Evolutionary conservation across 441 rosid genomes (phyloP), one percentile per base, ranked within the genome.

Genomic region (Omphalea diandra): DNA sequence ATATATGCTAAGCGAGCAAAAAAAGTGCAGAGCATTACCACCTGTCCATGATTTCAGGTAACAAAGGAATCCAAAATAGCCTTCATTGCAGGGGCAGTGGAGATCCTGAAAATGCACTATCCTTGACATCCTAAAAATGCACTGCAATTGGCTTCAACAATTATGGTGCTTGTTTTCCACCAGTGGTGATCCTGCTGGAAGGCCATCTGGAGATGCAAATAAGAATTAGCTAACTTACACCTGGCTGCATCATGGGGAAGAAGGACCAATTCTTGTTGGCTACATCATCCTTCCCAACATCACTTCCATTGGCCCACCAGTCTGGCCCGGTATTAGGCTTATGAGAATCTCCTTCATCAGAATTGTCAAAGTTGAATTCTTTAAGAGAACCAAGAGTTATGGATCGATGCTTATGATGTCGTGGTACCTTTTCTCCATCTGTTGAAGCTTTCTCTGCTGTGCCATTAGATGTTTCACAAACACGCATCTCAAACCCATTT

Each of bases 181-280:
- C 57, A 69, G 68, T 78, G 65, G 31, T 40, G 56, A 69, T 61
- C 71, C 66, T 52, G 61, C 7, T 8, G 11, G 68, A 46, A 56
- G 70, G 70, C 54, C 54, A 36, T 3, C 26, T 10, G 53, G 29
- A 50, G 61, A 29, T 50, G 71, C 36, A 15, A 32, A 29, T 33
- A 43, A 15, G 15, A 44, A 58, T 65, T 44, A 44, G 68, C 81
- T 85, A 64, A 62, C 81, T 78, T n/a, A 85, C 80, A 73, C 88
- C 78, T 67, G 97, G 76, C 70, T 87, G 95, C 73, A 86, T 71
- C 81, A 88, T 75, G 24, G 94, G 98, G 82, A 94, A 92, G 83
- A 87, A 89, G n/a, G 97, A 87, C 98, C 97, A 94, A 26, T 83
- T 73, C 74, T 79, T 80, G 40, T 64, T 18, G 11, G 75, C 56